A percentile compares a stretch with the other conserved stretches of the same genome.
These are phyloP conservation scores for Colletotrichum truncatum DNA, from an alignment of 2,329 filamentous ascomycete species.

Conservation along the genomic window DNA sequence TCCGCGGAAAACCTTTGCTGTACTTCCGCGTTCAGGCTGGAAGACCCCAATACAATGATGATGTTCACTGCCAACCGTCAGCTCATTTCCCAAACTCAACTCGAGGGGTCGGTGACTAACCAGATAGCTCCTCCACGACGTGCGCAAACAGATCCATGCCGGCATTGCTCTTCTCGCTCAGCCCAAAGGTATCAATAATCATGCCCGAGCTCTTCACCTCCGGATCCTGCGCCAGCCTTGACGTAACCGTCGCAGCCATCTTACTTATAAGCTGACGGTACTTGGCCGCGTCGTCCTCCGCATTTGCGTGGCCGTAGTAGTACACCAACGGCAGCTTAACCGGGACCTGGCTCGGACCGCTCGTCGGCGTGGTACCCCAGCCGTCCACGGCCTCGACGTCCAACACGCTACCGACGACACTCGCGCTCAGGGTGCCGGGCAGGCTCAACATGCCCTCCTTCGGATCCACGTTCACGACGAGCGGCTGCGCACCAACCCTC, in stretches of 20 bases:
- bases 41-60: conserved; percentile 83
- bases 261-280: conserved; percentile 80
- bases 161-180: conserved; percentile 71
- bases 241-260: conserved; percentile 81
- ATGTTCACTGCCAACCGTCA: conserved; percentile 73
- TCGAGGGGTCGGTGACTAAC: conserved; percentile 39
- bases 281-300: conserved; percentile 76
- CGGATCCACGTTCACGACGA: conserved; percentile 87
- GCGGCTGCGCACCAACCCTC: conserved; percentile 76
- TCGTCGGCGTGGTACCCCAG: conserved; percentile 91
- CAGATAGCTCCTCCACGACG: conserved; percentile 68
- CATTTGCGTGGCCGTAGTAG: conserved; percentile 79
- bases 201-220: conserved; percentile 78
- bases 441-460: conserved; percentile 81
- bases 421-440: conserved; percentile 84
- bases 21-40: conserved; percentile 79
- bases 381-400: conserved; percentile 83
- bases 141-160: conserved; percentile 83
- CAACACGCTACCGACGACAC: conserved; percentile 87
- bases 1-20: conserved; percentile 70
- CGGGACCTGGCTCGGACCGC: conserved; percentile 85
- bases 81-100: neutral
- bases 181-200: conserved; percentile 84
- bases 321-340: conserved; percentile 94
- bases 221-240: conserved; percentile 79